Evolutionary conservation across 2,329 filamentous ascomycete genomes (phyloP).

Genomic region (Graphium sp.): DNA sequence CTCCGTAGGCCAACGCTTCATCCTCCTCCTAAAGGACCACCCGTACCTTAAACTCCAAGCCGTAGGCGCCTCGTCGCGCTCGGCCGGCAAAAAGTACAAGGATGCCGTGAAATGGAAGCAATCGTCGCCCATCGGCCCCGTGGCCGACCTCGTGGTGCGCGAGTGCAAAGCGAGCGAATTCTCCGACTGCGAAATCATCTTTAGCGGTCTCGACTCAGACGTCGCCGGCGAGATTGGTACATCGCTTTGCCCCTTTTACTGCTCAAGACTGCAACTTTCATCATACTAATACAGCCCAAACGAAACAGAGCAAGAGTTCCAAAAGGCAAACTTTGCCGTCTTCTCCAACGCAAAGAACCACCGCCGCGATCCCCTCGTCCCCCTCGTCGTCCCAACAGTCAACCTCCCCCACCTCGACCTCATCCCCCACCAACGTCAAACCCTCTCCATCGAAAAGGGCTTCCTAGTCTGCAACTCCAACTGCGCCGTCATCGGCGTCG

Average conservation of each 20-base stretch:
- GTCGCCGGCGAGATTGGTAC: constrained; percentile 81
- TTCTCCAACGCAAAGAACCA: constrained; percentile 99
- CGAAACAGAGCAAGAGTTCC: constrained; percentile 69
- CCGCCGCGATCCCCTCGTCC: constrained; percentile 75
- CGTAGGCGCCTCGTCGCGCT: constrained; percentile 76
- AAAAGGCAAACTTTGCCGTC: constrained; percentile 73
- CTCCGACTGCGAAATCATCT: constrained; percentile 79
- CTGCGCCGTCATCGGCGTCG: constrained; percentile 90
- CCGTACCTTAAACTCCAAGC: constrained; percentile 76
- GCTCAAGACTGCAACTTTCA: no score
- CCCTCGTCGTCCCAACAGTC: constrained; percentile 87
- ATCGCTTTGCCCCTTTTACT: constrained; percentile 14
- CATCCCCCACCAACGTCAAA: constrained; percentile 72
- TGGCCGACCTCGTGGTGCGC: constrained; percentile 70
- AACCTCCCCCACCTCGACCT: constrained; percentile 78
- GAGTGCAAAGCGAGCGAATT: constrained; percentile 75
- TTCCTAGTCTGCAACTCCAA: constrained; percentile 97
- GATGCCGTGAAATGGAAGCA: constrained; percentile 96
- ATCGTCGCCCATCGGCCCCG: constrained; percentile 59
- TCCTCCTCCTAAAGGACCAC: constrained; percentile 77
- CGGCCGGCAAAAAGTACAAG: constrained; percentile 84
- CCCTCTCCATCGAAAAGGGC: constrained; percentile 59
- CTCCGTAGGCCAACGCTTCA: constrained; percentile 89
- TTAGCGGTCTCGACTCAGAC: constrained; percentile 83
- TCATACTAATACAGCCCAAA: constrained; percentile 4